Base-by-base conservation (phyloP, 208 protist genomes). In the Tetramitus jugosus region DNA sequence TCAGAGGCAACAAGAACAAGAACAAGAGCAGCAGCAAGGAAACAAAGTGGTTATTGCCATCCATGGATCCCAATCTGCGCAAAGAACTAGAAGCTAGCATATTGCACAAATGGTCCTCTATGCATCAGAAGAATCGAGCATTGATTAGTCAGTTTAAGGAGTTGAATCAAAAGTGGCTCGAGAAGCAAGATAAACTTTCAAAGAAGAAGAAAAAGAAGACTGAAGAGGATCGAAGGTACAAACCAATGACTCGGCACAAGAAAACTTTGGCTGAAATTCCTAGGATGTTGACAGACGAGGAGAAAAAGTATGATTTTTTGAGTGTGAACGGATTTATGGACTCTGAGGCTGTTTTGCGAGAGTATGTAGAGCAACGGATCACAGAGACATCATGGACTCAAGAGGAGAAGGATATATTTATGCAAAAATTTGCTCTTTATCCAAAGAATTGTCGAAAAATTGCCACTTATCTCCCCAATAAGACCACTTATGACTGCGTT, bases 381-480 rank as follows among this genome's bases (percentile, higher is more conserved):
- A 10, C 49, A 8, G 72, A 77, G 31, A 8, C 4, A 39, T 23
- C 37, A 35, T 83, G 80, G 80, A 72, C 52, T 33, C 65, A 60
- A 26, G 45, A 37, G 13, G 80, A 83, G 45, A 42, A 74, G 31
- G 26, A 49, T 26, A 68, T 43, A 45, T 83, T 80, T 60, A 6
- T 40, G 0, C 56, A 72, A 33, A 80, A 65, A 37, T 84, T 61
- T 29, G 10, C 80, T 23, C 23, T 35, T 10, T 78, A 60, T 61
- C 84, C 84, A 1, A 87, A 87, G 69, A 67, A 83, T 60, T 85
- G 81, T 62, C 49, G 74, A 40, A 80, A 69, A 46, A 81, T 87
- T 37, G 49, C 56, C 13, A 39, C 62, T n/a, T 76, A 56, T 46
- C 64, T 87, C 26, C 74, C 78, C 40, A 77, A 62, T 31, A 84